Evolutionary conservation across 345 rosid genomes (phyloP), one percentile per base, ranked within the genome.

Genomic region (Gynandropsis gynandra): DNA sequence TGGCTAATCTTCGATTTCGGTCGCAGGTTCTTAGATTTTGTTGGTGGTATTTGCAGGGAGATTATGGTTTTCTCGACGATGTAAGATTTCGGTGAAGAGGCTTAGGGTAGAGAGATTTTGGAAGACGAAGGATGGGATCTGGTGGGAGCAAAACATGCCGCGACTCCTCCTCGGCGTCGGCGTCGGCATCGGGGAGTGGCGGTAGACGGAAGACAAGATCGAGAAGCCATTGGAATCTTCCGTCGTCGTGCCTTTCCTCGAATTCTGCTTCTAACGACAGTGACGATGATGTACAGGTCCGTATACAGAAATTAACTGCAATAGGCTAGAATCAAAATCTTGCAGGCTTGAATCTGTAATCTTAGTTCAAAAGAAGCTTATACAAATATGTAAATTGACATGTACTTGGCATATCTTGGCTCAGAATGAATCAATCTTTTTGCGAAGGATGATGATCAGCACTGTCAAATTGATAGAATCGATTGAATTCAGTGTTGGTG

Each of bases 181-280:
- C 66, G 20, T 41, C 29, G 31, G 50, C 74, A 29, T 55, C 64
- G 10, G 61, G 65, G 10, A n/a, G 57, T 32, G 57, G 70, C 43
- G n/a, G 62, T 43, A 65, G 58, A 24, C 50, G 74, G 32, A 72
- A 74, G 44, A 74, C 75, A 52, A 77, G 65, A 58, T 68, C 81
- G 19, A 80, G 66, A 63, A 59, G 51, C 35, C 58, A 64, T 39
- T 72, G 72, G 57, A 66, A 85, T 72, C 78, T 83, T 50, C 78
- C 69, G 56, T 83, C 95, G 32, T 73, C 82, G 42, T 86, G 95
- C 46, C 78, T 89, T 45, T 76, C 95, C 18, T 40, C 77, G 11
- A 36, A 79, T 39, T 81, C 92, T 35, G 73, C 89, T 65, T 82
- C 89, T 68, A 72, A 63, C 47, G 62, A 73, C 15, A 33, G 29